Percentiles rank a stretch among this genome's conserved stretches.
Conservation (phyloP, 345 rosid genomes). For the Pistacia integerrima region DNA sequence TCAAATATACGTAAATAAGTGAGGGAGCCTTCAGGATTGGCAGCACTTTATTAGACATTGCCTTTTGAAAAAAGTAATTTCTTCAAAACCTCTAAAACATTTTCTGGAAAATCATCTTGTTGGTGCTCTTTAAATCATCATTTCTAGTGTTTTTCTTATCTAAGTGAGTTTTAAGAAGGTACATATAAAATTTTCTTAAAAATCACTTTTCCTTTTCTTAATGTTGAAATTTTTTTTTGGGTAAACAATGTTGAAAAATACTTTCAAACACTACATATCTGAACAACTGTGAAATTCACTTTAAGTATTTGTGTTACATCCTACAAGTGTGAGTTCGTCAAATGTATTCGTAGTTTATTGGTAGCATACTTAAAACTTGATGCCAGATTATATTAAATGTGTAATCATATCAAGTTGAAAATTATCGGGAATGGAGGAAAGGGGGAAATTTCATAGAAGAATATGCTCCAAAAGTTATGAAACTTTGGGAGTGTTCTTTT, state of each 20-base stretch:
- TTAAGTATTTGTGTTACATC: neutral
- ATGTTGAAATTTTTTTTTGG: too few species aligned
- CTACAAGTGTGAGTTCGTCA: neutral
- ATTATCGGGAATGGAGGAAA: neutral
- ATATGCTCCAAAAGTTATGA: neutral
- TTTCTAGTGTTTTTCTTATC: too few species aligned
- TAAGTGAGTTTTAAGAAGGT: too few species aligned
- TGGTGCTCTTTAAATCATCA: too few species aligned
- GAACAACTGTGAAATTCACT: too few species aligned
- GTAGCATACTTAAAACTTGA: neutral
- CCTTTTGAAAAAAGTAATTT: too few species aligned
- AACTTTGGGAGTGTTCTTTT: neutral
- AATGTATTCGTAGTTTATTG: neutral
- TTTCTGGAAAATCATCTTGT: too few species aligned
- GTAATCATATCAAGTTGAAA: constrained; percentile 2
- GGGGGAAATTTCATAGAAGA: neutral
- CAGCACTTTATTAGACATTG: too few species aligned
- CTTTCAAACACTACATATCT: neutral
- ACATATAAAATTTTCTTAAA: neutral
- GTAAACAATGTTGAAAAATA: too few species aligned
- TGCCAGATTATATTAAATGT: neutral
- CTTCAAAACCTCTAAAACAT: too few species aligned
- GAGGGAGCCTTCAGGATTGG: too few species aligned
- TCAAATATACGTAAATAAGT: too few species aligned
- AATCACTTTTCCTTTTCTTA: neutral